These are phyloP conservation scores for Aspergillus aculeatinus DNA, from an alignment of 2,329 filamentous ascomycete genomes.

Conservation along the genomic window DNA sequence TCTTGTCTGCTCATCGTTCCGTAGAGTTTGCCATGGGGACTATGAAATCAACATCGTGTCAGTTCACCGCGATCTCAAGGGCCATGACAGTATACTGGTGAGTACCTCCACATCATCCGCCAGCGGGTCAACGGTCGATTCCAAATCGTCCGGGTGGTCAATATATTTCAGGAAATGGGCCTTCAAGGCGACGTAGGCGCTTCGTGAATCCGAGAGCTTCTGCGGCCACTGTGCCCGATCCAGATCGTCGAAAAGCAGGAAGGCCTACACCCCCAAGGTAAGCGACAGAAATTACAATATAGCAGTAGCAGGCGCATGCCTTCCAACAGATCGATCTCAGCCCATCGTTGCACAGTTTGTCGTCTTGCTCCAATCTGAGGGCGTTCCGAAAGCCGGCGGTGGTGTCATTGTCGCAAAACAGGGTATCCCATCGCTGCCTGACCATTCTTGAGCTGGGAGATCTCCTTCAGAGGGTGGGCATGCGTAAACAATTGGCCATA, in stretches of 20 bases:
- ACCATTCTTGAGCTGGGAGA: slow-evolving; percentile 3
- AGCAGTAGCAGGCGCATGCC: slow-evolving; percentile 46
- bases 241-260: slow-evolving; percentile 72
- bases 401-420: slow-evolving; percentile 54
- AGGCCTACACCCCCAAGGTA: slow-evolving; percentile 56
- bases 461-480: neutral
- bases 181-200: slow-evolving; percentile 69
- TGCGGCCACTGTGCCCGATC: slow-evolving; percentile 67
- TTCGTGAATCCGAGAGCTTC: slow-evolving; percentile 66
- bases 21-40: slow-evolving; percentile 88
- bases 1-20: slow-evolving; percentile 78
- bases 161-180: slow-evolving; percentile 78
- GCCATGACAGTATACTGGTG: slow-evolving; percentile 35
- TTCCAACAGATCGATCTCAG: slow-evolving; percentile 92
- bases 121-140: slow-evolving; percentile 75
- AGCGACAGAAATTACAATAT: slow-evolving; percentile 18
- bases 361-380: slow-evolving; percentile 59
- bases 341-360: slow-evolving; percentile 67
- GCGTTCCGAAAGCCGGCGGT: slow-evolving; percentile 64
- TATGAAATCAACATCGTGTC: slow-evolving; percentile 41
- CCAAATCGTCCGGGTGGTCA: slow-evolving; percentile 77
- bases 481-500: slow-evolving; percentile 24
- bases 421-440: slow-evolving; percentile 68
- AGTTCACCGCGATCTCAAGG: slow-evolving; percentile 37
- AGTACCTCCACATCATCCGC: slow-evolving; percentile 73